Conservation (phyloP, 108 stramenopile species). For the Phaeodactylum tricornutum region DNA sequence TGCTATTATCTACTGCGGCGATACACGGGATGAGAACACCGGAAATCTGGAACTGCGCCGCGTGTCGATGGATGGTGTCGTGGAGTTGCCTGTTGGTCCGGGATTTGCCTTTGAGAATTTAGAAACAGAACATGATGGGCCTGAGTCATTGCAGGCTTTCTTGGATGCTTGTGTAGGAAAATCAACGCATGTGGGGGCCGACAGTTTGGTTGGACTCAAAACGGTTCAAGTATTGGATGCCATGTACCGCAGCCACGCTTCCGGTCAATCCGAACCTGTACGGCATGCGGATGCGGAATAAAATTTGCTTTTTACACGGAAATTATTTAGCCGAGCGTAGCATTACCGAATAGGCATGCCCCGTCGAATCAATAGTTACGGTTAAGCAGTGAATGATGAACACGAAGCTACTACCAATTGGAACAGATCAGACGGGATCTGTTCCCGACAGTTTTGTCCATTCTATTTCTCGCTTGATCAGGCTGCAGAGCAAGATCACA, state of each 20-base stretch:
- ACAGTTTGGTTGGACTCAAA: constrained; percentile 32
- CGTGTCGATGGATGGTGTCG: constrained; percentile 13
- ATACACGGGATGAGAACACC: constrained; percentile 48
- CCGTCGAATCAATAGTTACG: too few relatives aligned
- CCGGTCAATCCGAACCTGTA: too few relatives aligned
- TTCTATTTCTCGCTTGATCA: too few relatives aligned
- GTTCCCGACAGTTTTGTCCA: too few relatives aligned
- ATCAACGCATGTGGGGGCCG: constrained; percentile 36
- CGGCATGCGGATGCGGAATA: too few relatives aligned
- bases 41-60: constrained; percentile 43
- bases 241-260: constrained; percentile 48
- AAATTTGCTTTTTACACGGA: too few relatives aligned
- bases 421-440: too few relatives aligned
- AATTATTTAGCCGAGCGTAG: too few relatives aligned
- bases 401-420: too few relatives aligned
- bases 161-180: constrained; percentile 40
- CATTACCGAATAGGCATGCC: too few relatives aligned
- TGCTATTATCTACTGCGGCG: constrained; percentile 24
- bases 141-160: constrained; percentile 48
- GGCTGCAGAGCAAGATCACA: too few relatives aligned
- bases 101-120: constrained; percentile 55
- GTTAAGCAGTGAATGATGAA: too few relatives aligned
- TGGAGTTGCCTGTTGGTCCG: constrained; percentile 20
- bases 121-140: constrained; percentile 41
- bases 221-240: constrained; percentile 53